A percentile compares a stretch with the other conserved stretches of the same genome.
These are phyloP conservation scores for Stephania cephalantha DNA, from an alignment of 164 flowering plant genomes.

Conservation along the genomic window DNA sequence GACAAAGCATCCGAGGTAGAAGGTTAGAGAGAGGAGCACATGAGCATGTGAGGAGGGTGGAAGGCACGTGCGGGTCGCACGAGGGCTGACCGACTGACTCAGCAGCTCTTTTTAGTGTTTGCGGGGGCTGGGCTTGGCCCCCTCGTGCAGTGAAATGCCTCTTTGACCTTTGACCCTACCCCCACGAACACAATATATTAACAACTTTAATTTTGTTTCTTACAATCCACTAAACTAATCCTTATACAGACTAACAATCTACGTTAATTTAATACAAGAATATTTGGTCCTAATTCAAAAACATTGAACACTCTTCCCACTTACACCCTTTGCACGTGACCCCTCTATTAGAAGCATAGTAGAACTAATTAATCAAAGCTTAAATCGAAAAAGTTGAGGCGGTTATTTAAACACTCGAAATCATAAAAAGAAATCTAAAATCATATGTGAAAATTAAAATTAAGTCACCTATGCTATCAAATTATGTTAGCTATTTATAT, in stretches of 20 bases:
- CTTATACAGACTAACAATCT: no score
- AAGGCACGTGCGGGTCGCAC: neutral
- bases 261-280: neutral
- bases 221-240: no score
- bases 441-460: no score
- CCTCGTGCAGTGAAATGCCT: conserved; percentile 7
- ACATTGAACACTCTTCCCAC: neutral
- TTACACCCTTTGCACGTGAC: neutral
- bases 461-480: no score
- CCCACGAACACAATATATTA: neutral
- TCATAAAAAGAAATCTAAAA: no score
- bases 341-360: no score
- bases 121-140: neutral
- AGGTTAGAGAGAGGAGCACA: neutral
- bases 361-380: no score
- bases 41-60: neutral
- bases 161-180: conserved; percentile 4
- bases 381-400: no score
- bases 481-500: no score
- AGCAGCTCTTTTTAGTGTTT: neutral
- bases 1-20: no score
- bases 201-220: no score
- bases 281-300: neutral
- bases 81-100: neutral
- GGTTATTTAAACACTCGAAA: no score